Conservation (phyloP, 345 rosid species). For the Diplotaxis tenuifolia region DNA sequence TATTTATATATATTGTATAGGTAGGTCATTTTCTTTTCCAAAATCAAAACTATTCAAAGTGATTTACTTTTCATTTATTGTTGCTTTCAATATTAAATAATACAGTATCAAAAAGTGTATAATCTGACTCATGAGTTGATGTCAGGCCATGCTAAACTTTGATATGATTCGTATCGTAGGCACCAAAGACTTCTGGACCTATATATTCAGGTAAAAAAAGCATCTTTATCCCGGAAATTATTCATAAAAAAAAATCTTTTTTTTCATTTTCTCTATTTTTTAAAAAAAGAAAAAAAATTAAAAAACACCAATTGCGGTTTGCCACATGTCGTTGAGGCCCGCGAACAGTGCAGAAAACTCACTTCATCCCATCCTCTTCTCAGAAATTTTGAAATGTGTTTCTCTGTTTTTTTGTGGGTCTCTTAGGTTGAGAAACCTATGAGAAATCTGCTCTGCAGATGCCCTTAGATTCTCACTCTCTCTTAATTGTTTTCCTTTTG, state of each 20-base stretch:
- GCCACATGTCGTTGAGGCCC: too few species aligned
- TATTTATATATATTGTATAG: conserved; percentile 9
- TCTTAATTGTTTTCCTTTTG: neutral
- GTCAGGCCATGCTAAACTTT: neutral
- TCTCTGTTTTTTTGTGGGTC: too few species aligned
- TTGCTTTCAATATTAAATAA: neutral
- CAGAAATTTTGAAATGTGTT: too few species aligned
- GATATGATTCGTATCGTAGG: neutral
- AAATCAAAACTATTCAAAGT: neutral
- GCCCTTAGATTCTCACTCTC: neutral
- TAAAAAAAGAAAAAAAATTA: too few species aligned
- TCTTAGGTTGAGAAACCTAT: too few species aligned
- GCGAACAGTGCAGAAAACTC: too few species aligned
- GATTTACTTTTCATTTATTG: neutral
- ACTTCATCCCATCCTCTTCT: too few species aligned
- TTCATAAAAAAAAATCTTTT: too few species aligned
- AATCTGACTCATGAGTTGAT: neutral
- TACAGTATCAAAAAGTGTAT: neutral
- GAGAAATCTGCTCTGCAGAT: too few species aligned
- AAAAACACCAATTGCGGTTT: too few species aligned
- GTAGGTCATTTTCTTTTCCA: conserved; percentile 22
- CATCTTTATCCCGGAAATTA: too few species aligned
- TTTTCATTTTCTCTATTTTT: too few species aligned
- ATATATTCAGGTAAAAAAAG: neutral
- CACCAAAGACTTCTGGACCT: neutral